Base-by-base conservation (phyloP, 345 rosid genomes). In the Moricandia arvensis region DNA sequence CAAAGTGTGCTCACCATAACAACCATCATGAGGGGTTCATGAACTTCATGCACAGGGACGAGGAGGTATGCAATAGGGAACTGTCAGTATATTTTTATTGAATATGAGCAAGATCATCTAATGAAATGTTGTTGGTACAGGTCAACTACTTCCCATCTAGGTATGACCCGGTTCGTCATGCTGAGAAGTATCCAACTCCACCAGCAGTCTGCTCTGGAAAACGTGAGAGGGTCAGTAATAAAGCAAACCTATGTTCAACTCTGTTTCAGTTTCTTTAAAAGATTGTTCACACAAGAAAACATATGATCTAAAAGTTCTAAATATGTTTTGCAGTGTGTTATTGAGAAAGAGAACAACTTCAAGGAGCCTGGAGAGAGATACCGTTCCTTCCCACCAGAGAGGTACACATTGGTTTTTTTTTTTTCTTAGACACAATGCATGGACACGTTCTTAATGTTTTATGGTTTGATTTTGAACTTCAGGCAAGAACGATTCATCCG, bases 111-210 rank as follows among this genome's bases (percentile, higher is more conserved):
- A 21, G 24, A 38, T 35, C 17, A 8, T 62, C 79, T 74, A 57
- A 79, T 30, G 21, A 62, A 68, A 31, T 26, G 16, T 10, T 80
- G 17, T 66, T 47, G 72, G 9, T 78, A 72, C 79, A 93, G 98
- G 82, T 91, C 26, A 85, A 95, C 75, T 95, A 95, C 82, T 95
- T 95, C 87, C 97, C 99, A 3, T 95, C 99, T 5, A 89, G 92
- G 83, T 89, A 66, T 69, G 96, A 95, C 71, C 87, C 87, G 2
- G 94, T 80, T 79, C 97, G 94, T 57, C 97, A 92, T 75, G 96
- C 98, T 62, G 93, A 90, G 88, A 83, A 54, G 81, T 81, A 71
- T 82, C 98, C 98, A 10, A 67, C 86, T 63, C 90, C 97, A 35
- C 74, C 97, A 33, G 65, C 78, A 2, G 62, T 86, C 11, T 80